These are phyloP conservation scores for Trichoderma polysporum DNA, from an alignment of 2,329 filamentous ascomycete genomes.

Conservation along the genomic window DNA sequence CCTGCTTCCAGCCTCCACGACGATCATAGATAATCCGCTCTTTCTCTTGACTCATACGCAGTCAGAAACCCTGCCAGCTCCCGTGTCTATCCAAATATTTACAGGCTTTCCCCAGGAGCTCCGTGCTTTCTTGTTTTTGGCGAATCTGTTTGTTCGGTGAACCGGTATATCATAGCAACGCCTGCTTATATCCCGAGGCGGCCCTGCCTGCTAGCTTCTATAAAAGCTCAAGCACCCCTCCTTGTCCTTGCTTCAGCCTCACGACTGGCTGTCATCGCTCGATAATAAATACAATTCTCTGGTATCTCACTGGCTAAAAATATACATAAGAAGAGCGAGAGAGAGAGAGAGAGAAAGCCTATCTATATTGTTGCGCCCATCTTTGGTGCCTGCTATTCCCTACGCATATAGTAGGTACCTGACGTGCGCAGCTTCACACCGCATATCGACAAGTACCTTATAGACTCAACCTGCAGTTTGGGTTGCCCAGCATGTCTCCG, in stretches of 20 bases:
- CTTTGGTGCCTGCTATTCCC: background rate
- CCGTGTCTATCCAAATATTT: background rate
- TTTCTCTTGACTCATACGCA: conserved; percentile 1
- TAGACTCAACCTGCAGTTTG: background rate
- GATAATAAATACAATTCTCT: background rate
- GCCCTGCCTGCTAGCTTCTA: background rate
- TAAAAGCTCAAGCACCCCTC: background rate
- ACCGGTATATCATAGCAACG: conserved; percentile 1
- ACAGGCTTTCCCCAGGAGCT: background rate
- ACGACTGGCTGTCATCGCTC: conserved; percentile 11
- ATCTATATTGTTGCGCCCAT: background rate
- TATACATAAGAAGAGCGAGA: background rate
- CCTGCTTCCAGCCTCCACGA: background rate
- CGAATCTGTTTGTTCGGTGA: conserved; percentile 1
- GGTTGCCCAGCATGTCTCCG: conserved; percentile 33
- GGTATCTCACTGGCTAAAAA: conserved; percentile 8
- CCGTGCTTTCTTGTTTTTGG: background rate
- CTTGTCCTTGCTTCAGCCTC: background rate
- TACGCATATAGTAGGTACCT: background rate
- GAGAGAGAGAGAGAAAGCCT: background rate
- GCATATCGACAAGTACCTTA: conserved; percentile 2
- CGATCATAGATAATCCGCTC: conserved; percentile 2
- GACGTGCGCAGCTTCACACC: background rate
- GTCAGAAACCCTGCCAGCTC: background rate
- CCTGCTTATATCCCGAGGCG: background rate